Base-by-base conservation (phyloP, 1,139 yeast genomes). In the Geotrichum aggregatum region DNA sequence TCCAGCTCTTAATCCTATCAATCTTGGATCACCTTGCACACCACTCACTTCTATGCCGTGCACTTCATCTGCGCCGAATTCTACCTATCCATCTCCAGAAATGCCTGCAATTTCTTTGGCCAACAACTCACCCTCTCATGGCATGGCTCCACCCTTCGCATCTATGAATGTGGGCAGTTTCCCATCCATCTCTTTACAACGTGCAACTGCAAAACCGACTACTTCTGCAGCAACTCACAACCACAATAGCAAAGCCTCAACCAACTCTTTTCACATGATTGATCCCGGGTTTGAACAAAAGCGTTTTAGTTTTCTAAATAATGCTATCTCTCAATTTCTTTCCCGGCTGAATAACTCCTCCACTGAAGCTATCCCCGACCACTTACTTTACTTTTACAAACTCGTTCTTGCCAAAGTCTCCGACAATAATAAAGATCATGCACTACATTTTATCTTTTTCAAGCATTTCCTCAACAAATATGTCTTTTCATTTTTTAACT, bases 381-480 rank as follows among this genome's bases (percentile, higher is more conserved):
- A 50, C 24, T 58, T 64, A 44, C 48, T 61, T 30, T 49, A 54
- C n/a, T 64, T 64, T 51, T 52, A 53, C 14, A 55, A 57, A 14
- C 42, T 60, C 28, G 55, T 61, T 11, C 44, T 64, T 8, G 46
- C 56, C 33, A 63, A 64, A 35, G 56, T 61, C 4, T 46, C 61
- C 0, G 51, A 53, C 4, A 40, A 53, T 5, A 51, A 44, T 34
- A 55, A 54, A 3, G 50, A 54, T 6, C 47, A 56, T 16, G 59
- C 63, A 13, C 44, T 61, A 4, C 38, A 52, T 19, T 49, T 61
- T 14, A 58, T 64, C 11, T 55, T 58, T 44, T 57, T 59, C 41
- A 62, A 61, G 47, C 63, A 61, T 46, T 61, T 62, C 38, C 58
- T 64, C 54, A 53, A 58, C 48, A 54, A 55, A 30, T 60, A 61